Evolutionary conservation across 179 eudicot genomes (phyloP), one percentile per base, ranked within the genome.

Genomic region (Amaranthus tricolor): DNA sequence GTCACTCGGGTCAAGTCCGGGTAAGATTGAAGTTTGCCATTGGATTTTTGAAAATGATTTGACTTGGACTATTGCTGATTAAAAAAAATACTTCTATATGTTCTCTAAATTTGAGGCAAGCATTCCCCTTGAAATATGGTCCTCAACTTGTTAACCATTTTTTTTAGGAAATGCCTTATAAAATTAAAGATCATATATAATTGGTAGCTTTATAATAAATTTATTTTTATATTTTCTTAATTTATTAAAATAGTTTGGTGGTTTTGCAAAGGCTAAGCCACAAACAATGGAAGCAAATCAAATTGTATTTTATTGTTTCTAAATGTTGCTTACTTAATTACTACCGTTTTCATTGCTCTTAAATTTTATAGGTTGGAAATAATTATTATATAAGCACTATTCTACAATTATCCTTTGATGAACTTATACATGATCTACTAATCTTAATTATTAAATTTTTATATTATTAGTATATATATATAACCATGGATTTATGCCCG

Each of bases 31-130:
- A 74, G 95, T 90, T 8, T 89, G 97, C 55, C 97, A 91, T 70
- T 91, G 97, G 97, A 91, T 91, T 52, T 91, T 88, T 74, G 94
- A 91, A 83, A 90, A 88, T 73, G 97, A 92, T 69, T 80, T 92
- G 83, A 88, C 90, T 68, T 92, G 97, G 97, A 68, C 90, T 5
- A 71, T 74, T 17, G 91, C 88, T 9, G 93, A 87, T 84, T 87
- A 83, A 44, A 43, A 43, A 31, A 31, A 31, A 31, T 31, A 31
- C 40, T 31, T 31, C 40, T 31, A 31, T 1, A 31, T 31, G 40
- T 31, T 31, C 40, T 31, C 40, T 31, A 31, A 31, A 31, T 31
- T 31, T 31, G 40, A 31, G 40, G 40, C 40, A 31, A 31, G 40
- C 40, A 31, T 31, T 31, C 40, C 40, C 40, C 40, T 31, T 31